Conservation (phyloP, 2,329 filamentous ascomycete species). For the Fusarium pininemorale region DNA sequence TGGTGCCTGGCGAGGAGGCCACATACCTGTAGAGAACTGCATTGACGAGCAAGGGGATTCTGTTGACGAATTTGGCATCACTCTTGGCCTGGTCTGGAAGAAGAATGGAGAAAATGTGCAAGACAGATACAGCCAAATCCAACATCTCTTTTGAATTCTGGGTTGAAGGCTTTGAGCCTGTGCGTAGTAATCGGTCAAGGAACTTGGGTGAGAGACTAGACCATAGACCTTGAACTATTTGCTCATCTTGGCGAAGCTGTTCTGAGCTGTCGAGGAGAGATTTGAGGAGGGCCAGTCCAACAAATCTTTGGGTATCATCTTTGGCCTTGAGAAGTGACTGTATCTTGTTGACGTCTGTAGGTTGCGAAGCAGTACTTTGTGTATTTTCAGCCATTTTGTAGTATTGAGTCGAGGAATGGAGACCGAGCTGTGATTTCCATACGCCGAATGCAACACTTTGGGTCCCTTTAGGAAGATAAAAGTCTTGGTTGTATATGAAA, state of each 20-base stretch:
- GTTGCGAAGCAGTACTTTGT: constrained; percentile 8
- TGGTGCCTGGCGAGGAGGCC: neutral
- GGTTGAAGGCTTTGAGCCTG: constrained; percentile 55
- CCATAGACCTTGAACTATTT: constrained; percentile 63
- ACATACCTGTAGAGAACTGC: constrained; percentile 64
- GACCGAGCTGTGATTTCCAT: neutral
- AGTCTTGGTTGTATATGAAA: neutral
- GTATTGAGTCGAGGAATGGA: neutral
- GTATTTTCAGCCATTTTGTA: constrained; percentile 7
- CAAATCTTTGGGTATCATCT: constrained; percentile 74
- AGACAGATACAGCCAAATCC: constrained; percentile 68
- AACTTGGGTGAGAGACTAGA: constrained; percentile 68
- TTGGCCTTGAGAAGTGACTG: constrained; percentile 65
- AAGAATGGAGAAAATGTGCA: constrained; percentile 69
- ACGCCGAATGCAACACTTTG: neutral
- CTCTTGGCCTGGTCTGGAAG: constrained; percentile 59
- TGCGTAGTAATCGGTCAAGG: constrained; percentile 68
- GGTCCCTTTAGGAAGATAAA: neutral
- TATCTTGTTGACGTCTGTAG: constrained; percentile 56
- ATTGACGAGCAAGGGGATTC: constrained; percentile 63
- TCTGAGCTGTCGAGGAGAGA: constrained; percentile 70
- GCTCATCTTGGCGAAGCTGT: constrained; percentile 59
- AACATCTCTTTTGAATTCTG: constrained; percentile 68
- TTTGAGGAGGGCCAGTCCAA: constrained; percentile 72
- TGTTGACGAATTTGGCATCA: constrained; percentile 58